Evolutionary conservation across 2,329 filamentous ascomycete species (phyloP).

Genomic region (Zymoseptoria pseudotritici): DNA sequence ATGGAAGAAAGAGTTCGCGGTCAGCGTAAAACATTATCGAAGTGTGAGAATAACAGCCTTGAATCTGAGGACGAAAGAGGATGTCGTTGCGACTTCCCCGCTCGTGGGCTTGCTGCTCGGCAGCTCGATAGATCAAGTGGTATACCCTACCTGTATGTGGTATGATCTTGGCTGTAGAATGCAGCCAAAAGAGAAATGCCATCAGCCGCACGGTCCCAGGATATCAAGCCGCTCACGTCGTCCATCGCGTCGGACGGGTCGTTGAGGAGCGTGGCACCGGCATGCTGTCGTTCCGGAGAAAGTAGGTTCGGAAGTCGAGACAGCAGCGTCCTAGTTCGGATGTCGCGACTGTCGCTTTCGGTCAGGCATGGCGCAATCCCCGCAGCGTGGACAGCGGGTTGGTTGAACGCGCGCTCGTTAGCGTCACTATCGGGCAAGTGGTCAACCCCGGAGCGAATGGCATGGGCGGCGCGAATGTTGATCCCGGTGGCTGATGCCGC

Average conservation of each 20-base stretch:
- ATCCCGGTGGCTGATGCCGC: background rate
- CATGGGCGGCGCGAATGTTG: background rate
- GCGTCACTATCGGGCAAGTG: background rate
- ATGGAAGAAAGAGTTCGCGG: background rate
- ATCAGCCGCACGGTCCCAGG: background rate
- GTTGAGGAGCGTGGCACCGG: background rate
- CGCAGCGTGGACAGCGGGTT: background rate
- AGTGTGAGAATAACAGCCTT: background rate
- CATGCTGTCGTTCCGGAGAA: background rate
- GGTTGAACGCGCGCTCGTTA: background rate
- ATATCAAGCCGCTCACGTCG: background rate
- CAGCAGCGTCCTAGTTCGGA: background rate
- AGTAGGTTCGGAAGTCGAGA: background rate
- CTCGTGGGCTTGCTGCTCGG: background rate
- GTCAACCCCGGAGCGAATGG: background rate
- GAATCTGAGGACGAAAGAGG: background rate
- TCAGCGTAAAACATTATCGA: background rate
- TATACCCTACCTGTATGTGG: background rate
- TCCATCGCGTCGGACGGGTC: background rate
- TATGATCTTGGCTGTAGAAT: background rate
- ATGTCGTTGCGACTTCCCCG: background rate
- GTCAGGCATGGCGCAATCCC: background rate
- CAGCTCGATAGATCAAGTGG: background rate
- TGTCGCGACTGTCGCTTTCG: background rate
- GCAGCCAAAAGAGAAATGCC: background rate